Conservation (phyloP, 163 green algal species). For the Trebouxia gelatinosa region DNA sequence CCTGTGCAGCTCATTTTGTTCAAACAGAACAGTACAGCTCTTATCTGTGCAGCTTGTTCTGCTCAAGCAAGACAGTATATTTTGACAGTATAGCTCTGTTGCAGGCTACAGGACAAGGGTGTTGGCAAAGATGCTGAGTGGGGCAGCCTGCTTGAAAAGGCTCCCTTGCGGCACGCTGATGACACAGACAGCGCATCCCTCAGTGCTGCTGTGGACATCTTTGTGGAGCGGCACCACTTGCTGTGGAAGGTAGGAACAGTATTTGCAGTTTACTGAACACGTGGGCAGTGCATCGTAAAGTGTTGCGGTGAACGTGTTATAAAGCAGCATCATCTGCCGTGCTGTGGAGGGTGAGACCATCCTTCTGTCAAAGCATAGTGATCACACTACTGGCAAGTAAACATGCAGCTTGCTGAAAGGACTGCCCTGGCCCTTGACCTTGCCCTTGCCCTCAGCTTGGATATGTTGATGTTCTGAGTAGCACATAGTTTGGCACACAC, state of each 20-base stretch:
- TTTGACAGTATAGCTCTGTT: neutral
- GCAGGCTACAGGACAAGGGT: conserved; percentile 40
- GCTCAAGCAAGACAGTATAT: conserved; percentile 51
- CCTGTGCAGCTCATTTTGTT: neutral
- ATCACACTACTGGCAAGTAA: too few species aligned
- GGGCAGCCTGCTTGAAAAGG: conserved; percentile 55
- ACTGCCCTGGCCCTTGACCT: too few species aligned
- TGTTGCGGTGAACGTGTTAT: neutral
- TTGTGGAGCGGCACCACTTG: conserved; percentile 79
- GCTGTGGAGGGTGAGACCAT: neutral
- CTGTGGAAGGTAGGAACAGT: conserved; percentile 72
- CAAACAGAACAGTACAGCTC: neutral
- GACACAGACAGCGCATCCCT: conserved; percentile 63
- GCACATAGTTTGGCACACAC: too few species aligned
- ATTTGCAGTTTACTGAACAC: neutral
- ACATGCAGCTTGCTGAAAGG: too few species aligned
- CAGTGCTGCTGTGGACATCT: conserved; percentile 73
- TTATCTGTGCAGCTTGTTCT: neutral
- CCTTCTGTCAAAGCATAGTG: neutral
- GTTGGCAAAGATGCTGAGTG: conserved; percentile 65
- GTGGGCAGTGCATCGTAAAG: neutral
- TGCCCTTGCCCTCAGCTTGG: too few species aligned
- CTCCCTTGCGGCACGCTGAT: conserved; percentile 59
- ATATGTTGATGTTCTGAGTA: too few species aligned
- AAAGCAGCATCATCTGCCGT: neutral